A percentile compares a stretch with the other conserved stretches of the same genome.
phyloP scores from a whole-genome alignment of 2,329 filamentous ascomycete species.

The Fusarium sp. region DNA sequence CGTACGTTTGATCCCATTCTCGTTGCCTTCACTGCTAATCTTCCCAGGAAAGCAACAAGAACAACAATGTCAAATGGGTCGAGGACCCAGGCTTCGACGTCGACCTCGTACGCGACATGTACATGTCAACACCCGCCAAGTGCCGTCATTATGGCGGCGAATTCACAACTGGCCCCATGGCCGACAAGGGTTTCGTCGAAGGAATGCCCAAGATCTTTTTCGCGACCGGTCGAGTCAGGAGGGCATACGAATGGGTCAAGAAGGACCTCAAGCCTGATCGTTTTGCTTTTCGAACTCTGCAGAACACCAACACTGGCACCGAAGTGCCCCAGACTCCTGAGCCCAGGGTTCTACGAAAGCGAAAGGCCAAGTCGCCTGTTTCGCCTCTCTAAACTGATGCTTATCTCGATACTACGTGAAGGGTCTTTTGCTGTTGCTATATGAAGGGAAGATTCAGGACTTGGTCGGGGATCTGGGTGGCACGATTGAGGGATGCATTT shows the following conservation, averaged over 20 bases:
- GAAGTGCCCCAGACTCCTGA: not conserved
- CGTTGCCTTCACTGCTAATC: not conserved
- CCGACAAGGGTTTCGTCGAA: constrained; percentile 1
- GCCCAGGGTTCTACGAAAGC: not conserved
- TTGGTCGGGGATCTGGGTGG: not conserved
- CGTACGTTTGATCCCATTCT: accelerated
- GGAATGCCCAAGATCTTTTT: constrained; percentile 12
- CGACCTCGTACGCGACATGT: constrained; percentile 16
- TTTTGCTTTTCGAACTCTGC: not conserved
- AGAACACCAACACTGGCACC: not conserved
- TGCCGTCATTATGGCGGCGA: constrained; percentile 7
- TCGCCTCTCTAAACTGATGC: not conserved
- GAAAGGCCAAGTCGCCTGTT: not conserved
- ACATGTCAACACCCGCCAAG: constrained; percentile 16
- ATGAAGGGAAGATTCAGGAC: not conserved
- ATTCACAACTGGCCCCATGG: constrained; percentile 12
- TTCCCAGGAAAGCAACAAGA: not conserved
- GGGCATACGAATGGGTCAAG: constrained; percentile 10
- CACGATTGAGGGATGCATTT: not conserved
- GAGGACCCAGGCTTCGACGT: not conserved
- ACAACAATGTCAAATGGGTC: not conserved
- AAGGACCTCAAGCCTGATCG: not conserved
- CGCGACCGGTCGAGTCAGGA: constrained; percentile 14
- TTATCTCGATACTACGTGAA: not conserved
- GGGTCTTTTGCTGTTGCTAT: too few relatives aligned